Percentiles rank a stretch among this genome's conserved stretches.
phyloP scores from a whole-genome alignment of 208 protist species.

The Angomonas deanei region DNA sequence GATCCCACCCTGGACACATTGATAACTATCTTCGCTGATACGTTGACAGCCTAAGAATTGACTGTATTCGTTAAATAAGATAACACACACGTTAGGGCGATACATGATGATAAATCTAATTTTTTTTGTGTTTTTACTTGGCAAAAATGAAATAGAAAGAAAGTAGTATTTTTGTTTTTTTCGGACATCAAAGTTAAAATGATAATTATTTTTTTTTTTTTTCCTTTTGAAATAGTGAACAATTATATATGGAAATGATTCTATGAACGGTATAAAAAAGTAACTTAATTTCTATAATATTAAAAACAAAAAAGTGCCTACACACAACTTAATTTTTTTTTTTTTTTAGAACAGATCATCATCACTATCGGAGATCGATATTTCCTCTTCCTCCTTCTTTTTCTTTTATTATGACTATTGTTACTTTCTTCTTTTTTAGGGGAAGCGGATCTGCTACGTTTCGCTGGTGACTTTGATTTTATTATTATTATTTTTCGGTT shows the following conservation, averaged over 20 bases:
- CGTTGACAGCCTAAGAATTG: neutral
- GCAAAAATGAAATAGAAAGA: no score
- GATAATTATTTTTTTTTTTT: neutral
- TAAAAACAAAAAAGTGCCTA: constrained; percentile 1
- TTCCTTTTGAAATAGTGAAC: neutral
- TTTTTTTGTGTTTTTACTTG: no score
- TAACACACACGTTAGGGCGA: neutral
- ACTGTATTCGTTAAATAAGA: neutral
- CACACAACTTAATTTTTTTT: neutral
- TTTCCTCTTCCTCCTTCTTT: neutral
- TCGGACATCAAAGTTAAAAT: no score
- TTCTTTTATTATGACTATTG: neutral
- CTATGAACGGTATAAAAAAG: constrained; percentile 16
- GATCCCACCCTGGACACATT: neutral
- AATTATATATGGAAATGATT: no score
- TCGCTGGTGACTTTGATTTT: no score
- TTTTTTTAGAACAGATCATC: neutral
- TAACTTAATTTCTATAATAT: constrained; percentile 10
- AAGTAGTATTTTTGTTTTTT: neutral
- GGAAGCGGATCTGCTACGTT: neutral
- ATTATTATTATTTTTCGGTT: neutral
- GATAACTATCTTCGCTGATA: neutral
- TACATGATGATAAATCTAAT: no score
- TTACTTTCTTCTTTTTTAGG: neutral
- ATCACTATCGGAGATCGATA: neutral